A percentile compares a stretch with the other conserved stretches of the same genome.
Evolutionary conservation across 352 stramenopile genomes (phyloP).

Genomic region (Thraustotheca clavata): DNA sequence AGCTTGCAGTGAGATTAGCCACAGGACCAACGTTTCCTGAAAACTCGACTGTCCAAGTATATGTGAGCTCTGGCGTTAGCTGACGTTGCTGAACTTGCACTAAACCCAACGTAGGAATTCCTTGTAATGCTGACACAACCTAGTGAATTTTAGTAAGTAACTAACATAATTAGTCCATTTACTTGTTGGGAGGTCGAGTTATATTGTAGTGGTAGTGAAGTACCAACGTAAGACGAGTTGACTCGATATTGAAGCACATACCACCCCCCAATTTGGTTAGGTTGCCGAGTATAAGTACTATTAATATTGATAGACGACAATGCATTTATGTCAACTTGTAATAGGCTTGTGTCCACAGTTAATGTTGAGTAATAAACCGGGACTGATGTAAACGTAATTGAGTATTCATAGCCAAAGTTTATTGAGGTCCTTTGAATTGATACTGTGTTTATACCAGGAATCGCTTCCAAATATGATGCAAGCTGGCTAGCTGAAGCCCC

Average conservation of each 20-base stretch:
- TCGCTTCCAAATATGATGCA: background rate
- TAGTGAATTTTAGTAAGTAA: background rate
- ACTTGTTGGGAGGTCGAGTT: constrained; percentile 35
- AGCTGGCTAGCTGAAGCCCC: constrained; percentile 4
- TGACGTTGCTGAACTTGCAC: constrained; percentile 32
- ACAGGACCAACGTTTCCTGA: constrained; percentile 52
- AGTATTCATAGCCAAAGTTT: constrained; percentile 29
- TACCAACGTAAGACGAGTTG: constrained; percentile 29
- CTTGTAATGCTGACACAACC: constrained; percentile 26
- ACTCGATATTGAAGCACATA: constrained; percentile 38
- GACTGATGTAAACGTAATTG: constrained; percentile 46
- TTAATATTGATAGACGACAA: constrained; percentile 13
- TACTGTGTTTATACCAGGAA: constrained; percentile 33
- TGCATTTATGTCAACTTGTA: constrained; percentile 21
- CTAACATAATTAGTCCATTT: background rate
- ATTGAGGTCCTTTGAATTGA: constrained; percentile 23
- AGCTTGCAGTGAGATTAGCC: constrained; percentile 26
- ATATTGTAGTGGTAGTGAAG: constrained; percentile 35
- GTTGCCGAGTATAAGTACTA: constrained; percentile 28
- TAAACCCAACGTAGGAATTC: constrained; percentile 44
- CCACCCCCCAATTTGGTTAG: constrained; percentile 35
- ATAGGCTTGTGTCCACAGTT: constrained; percentile 17
- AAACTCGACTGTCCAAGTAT: constrained; percentile 62
- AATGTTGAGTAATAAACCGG: constrained; percentile 32
- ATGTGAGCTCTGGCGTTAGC: constrained; percentile 44